Percentiles rank a stretch among this genome's conserved stretches.
Conservation (phyloP, 805 yeast species). For the Nakazawaea ishiwadae region DNA sequence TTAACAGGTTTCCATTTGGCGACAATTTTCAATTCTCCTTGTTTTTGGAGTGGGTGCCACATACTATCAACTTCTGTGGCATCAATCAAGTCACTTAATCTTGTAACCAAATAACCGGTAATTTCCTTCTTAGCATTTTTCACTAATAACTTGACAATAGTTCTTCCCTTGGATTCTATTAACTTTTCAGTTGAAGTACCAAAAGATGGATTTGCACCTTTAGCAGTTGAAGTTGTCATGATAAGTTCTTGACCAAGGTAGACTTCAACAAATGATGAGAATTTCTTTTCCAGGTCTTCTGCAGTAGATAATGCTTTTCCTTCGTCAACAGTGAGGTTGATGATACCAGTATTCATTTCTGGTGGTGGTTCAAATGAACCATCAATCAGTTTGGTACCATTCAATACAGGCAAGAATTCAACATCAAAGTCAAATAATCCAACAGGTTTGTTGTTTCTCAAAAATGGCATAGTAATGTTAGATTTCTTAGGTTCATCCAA, state of each 20-base stretch:
- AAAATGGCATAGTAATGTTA: slow-evolving; percentile 48
- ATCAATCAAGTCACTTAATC: slow-evolving; percentile 63
- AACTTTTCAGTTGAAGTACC: slow-evolving; percentile 55
- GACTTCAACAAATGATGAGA: slow-evolving; percentile 67
- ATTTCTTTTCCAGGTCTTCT: slow-evolving; percentile 40
- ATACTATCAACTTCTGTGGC: slow-evolving; percentile 71
- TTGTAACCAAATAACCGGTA: slow-evolving; percentile 55
- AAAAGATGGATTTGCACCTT: slow-evolving; percentile 64
- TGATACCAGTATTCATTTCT: slow-evolving; percentile 91
- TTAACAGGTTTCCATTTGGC: slow-evolving; percentile 87
- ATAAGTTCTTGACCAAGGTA: slow-evolving; percentile 58
- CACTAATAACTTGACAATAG: slow-evolving; percentile 63
- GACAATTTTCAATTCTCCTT: slow-evolving; percentile 66
- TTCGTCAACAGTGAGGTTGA: slow-evolving; percentile 38
- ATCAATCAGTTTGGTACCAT: slow-evolving; percentile 59
- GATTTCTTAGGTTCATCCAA: slow-evolving; percentile 46
- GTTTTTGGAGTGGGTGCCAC: slow-evolving; percentile 69
- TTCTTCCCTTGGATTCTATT: slow-evolving; percentile 63
- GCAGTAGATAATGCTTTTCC: slow-evolving; percentile 24
- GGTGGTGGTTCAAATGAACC: slow-evolving; percentile 86
- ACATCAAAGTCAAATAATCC: slow-evolving; percentile 72
- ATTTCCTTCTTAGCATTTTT: slow-evolving; percentile 55
- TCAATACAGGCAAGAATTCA: slow-evolving; percentile 71
- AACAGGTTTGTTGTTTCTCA: slow-evolving; percentile 79
- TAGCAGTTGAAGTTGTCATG: slow-evolving; percentile 51